These are phyloP conservation scores for Deinandra increscens DNA, from an alignment of 129 eudicot genomes.

Conservation along the genomic window DNA sequence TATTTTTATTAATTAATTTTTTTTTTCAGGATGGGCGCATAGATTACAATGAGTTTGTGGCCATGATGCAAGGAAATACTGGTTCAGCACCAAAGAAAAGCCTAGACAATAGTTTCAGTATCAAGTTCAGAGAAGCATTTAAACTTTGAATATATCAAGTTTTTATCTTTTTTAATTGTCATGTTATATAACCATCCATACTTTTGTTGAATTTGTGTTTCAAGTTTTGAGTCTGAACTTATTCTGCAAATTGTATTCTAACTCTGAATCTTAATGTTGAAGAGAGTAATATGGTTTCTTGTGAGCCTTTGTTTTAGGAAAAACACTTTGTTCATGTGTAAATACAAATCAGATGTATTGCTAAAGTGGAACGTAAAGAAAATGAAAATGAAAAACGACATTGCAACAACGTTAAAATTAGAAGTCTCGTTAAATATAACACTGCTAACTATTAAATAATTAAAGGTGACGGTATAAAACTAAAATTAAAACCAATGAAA, in stretches of 20 bases:
- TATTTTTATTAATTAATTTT: neutral
- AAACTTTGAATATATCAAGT: constrained; percentile 38
- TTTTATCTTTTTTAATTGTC: neutral
- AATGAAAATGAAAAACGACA: no score
- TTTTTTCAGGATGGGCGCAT: constrained; percentile 70
- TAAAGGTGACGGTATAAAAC: no score
- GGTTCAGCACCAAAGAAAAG: constrained; percentile 52
- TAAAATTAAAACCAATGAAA: no score
- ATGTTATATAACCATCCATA: constrained; percentile 10
- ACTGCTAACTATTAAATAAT: no score
- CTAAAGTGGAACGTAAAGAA: no score
- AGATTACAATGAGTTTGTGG: constrained; percentile 81
- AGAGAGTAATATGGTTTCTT: constrained; percentile 18
- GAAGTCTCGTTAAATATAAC: no score
- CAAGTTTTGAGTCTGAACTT: constrained; percentile 26
- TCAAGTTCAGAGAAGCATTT: constrained; percentile 61
- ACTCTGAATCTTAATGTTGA: constrained; percentile 24
- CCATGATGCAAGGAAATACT: constrained; percentile 78
- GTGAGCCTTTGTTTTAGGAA: constrained; percentile 1
- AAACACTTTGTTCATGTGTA: no score
- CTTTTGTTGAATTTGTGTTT: constrained; percentile 27
- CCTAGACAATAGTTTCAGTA: constrained; percentile 71
- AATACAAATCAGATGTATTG: no score
- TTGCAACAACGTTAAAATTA: no score
- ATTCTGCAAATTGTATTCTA: constrained; percentile 19